phyloP scores from a whole-genome alignment of 768 basidiomycete genomes.

The Lactifluus hygrophoroides region DNA sequence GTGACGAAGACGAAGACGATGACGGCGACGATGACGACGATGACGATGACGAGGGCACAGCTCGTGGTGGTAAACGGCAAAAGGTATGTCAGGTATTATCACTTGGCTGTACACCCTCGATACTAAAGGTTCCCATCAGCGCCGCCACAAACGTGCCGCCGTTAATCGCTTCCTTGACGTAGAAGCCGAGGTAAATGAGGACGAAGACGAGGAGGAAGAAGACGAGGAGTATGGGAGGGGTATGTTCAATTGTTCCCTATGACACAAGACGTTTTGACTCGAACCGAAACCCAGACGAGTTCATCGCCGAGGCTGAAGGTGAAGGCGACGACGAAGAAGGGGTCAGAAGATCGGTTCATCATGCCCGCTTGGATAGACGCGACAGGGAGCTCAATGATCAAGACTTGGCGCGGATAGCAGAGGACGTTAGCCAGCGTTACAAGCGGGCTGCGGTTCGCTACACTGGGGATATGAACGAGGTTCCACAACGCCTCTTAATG shows the following conservation, averaged over 20 bases:
- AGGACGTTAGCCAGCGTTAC: constrained; percentile 73
- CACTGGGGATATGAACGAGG: constrained; percentile 86
- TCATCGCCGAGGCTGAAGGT: constrained; percentile 51
- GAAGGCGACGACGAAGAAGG: constrained; percentile 61
- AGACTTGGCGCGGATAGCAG: constrained; percentile 79
- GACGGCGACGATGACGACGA: constrained; percentile 34
- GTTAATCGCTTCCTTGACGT: constrained; percentile 88
- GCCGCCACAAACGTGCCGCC: constrained; percentile 54
- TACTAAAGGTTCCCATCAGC: constrained; percentile 30
- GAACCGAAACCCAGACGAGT: constrained; percentile 41
- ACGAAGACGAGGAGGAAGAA: constrained; percentile 91
- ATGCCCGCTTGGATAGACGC: constrained; percentile 62
- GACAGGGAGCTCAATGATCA: constrained; percentile 68
- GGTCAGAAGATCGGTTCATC: constrained; percentile 43
- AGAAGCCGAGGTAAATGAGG: constrained; percentile 93
- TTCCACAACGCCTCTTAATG: constrained; percentile 91
- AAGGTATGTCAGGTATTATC: constrained; percentile 37
- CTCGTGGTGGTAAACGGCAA: constrained; percentile 47
- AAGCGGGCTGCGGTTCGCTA: constrained; percentile 62
- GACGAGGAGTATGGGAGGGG: constrained; percentile 60
- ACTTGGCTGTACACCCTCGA: neutral
- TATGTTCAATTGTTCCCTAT: constrained; percentile 21
- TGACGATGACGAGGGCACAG: constrained; percentile 34
- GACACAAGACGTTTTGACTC: constrained; percentile 6
- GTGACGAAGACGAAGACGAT: constrained; percentile 33